Percentiles rank a stretch among this genome's conserved stretches.
These are phyloP conservation scores for Phlebiopsis flavidoalba DNA, from an alignment of 768 basidiomycete species.

Conservation along the genomic window DNA sequence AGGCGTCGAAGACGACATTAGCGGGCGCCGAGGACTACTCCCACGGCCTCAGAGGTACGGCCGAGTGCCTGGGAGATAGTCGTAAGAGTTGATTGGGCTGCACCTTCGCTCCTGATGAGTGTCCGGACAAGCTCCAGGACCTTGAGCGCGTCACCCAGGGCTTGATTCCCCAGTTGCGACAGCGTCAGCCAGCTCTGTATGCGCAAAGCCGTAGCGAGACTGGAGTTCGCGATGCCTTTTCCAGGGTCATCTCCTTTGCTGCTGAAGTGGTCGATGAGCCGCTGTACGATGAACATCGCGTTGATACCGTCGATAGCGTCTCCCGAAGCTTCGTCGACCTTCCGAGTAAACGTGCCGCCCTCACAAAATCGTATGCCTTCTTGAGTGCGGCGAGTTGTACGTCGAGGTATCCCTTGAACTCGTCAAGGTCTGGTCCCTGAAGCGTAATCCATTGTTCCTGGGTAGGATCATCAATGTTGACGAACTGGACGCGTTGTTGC, in stretches of 20 bases:
- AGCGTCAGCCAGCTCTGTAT: neutral
- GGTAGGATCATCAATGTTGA: neutral
- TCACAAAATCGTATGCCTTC: neutral
- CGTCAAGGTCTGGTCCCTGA: neutral
- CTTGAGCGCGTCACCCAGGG: neutral
- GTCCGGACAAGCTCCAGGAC: neutral
- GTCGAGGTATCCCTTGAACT: neutral
- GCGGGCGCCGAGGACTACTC: neutral
- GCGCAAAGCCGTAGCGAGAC: neutral
- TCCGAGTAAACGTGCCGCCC: neutral
- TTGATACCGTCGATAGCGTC: neutral
- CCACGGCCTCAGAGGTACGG: neutral
- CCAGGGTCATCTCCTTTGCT: neutral
- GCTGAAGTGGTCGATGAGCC: neutral
- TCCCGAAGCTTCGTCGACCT: neutral
- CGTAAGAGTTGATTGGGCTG: neutral
- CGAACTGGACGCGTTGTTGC: neutral
- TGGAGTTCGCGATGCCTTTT: neutral
- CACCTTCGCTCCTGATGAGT: neutral
- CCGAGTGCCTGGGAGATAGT: neutral
- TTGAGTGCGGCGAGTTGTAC: neutral
- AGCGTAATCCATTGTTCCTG: neutral
- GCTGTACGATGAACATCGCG: neutral
- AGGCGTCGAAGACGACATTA: neutral
- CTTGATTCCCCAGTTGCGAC: neutral